These are phyloP conservation scores for Globisporangium mamillatum DNA, from an alignment of 352 stramenopile genomes.

Conservation along the genomic window DNA sequence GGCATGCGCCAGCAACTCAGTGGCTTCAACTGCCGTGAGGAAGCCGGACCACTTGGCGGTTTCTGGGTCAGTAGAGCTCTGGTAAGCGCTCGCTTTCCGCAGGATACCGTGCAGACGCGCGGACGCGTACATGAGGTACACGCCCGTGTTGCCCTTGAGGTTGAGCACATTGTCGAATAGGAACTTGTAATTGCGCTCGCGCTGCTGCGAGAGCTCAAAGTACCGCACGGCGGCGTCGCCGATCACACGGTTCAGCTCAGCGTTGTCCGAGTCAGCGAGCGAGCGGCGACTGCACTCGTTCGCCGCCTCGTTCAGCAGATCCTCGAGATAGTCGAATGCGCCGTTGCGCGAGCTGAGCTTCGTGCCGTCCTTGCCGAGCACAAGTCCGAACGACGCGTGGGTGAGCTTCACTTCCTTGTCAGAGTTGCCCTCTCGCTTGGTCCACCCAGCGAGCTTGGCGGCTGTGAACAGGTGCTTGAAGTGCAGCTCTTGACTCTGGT, in stretches of 20 bases:
- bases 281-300: constrained; percentile 63
- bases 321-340: constrained; percentile 73
- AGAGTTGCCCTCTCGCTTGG: constrained; percentile 15
- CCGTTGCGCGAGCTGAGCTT: constrained; percentile 85
- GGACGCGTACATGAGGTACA: constrained; percentile 83
- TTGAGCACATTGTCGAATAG: constrained; percentile 78
- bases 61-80: constrained; percentile 8
- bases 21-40: constrained; percentile 25
- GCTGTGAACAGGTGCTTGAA: constrained; percentile 79
- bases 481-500: constrained; percentile 76
- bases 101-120: constrained; percentile 73
- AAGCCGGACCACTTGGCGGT: constrained; percentile 30
- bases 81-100: constrained; percentile 40
- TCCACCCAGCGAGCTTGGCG: constrained; percentile 52
- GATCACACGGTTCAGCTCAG: constrained; percentile 46
- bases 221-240: constrained; percentile 79
- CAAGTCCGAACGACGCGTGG: constrained; percentile 74
- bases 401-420: constrained; percentile 49
- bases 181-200: constrained; percentile 86
- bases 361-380: constrained; percentile 71
- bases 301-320: constrained; percentile 63
- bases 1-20: constrained; percentile 37
- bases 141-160: constrained; percentile 80
- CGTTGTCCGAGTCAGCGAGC: constrained; percentile 31
- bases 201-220: constrained; percentile 82